Evolutionary conservation across 305 asterid species (phyloP).

Genomic region (Fraxinus velutina): DNA sequence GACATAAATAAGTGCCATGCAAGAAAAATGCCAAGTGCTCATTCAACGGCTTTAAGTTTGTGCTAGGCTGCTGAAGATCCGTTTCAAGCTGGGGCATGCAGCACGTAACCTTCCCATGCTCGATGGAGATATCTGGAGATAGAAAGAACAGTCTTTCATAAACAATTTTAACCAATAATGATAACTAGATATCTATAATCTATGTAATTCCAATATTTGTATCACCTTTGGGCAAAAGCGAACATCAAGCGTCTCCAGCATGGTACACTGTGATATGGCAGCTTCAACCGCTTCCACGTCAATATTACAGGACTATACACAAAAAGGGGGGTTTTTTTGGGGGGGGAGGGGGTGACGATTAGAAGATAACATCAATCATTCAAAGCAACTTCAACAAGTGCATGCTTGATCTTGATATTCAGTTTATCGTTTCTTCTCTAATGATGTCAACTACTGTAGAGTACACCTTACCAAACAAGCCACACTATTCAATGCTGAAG

Average conservation of each 20-base stretch:
- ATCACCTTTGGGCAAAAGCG: constrained; percentile 85
- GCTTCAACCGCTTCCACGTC: constrained; percentile 74
- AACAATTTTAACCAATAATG: background rate
- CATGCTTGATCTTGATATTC: background rate
- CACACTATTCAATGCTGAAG: background rate
- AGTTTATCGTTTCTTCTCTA: background rate
- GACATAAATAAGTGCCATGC: constrained; percentile 1
- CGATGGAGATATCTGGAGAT: constrained; percentile 55
- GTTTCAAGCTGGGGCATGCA: constrained; percentile 78
- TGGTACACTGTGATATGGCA: constrained; percentile 59
- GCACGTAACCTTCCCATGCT: constrained; percentile 63
- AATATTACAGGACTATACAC: constrained; percentile 66
- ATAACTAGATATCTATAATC: too few relatives aligned
- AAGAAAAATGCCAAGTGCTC: background rate
- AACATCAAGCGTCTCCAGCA: constrained; percentile 93
- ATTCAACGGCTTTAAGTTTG: constrained; percentile 22
- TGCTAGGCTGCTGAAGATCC: constrained; percentile 71
- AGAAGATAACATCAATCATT: constrained; percentile 1
- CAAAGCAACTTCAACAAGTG: background rate
- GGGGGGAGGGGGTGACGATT: background rate
- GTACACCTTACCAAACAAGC: background rate
- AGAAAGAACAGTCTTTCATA: background rate
- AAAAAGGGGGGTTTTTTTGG: background rate
- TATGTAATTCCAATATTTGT: background rate
- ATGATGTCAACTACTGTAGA: background rate